Evolutionary conservation across 2,329 filamentous ascomycete genomes (phyloP), one percentile per base, ranked within the genome.

Genomic region (Cordyceps javanica): DNA sequence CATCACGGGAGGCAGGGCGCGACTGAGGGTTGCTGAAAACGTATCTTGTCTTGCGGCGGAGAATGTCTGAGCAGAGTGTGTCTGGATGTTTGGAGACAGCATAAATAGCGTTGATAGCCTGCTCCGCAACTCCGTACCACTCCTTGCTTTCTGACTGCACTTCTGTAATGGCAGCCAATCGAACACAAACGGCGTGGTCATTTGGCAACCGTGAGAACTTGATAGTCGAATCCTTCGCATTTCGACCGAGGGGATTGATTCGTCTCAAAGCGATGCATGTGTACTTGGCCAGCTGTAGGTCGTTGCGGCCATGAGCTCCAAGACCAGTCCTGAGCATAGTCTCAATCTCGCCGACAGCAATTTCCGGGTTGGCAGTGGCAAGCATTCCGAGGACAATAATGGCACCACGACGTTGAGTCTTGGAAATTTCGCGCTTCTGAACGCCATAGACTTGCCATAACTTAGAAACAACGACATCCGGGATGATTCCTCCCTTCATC

Each of bases 351-450:
- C 89, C 90, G 14, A 97, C 88, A 2, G 96, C 90, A 60, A 99
- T 94, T 62, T 96, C 90, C 0, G 93, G 91, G 61, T 90, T 91
- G 2, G 95, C 94, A 2, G 94, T 86, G 5, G 93, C 92, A 55
- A 99, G 81, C 95, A 99, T 99, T 16, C 95, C 93, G 3, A 99
- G 79, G 7, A 97, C 90, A 62, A 99, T 97, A 69, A 99, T 97
- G 51, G 94, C 87, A 26, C 94, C 94, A 44, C 94, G 84, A 61
- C 94, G 83, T 71, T 97, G 94, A 2, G 86, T 93, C 65, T 86
- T 88, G 0, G 94, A 97, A 45, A 97, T 97, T 59, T 97, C 92
- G 60, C 90, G 87, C 75, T 88, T 94, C 68, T 96, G 92, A 45
- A 97, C 88, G 39, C 93, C 91, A 68, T 99, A 99, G 3, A 99